Base-by-base conservation (phyloP, 495 filamentous ascomycete genomes). In the Podospora fimiseda region DNA sequence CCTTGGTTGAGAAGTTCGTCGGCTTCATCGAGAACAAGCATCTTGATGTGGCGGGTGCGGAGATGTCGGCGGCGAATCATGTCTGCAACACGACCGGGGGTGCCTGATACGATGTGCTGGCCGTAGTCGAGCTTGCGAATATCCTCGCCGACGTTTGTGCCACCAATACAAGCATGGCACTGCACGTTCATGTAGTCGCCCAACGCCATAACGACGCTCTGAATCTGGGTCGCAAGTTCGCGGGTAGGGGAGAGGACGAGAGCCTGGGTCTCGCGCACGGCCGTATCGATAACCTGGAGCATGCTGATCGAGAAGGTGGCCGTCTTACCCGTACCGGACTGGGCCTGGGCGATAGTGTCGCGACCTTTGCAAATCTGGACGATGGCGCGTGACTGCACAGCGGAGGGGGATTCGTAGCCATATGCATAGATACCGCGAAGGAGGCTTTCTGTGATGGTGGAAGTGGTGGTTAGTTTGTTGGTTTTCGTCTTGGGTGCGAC, bases 161-260 rank as follows among this genome's bases (percentile, higher is more conserved):
- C 93, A 70, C 93, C 93, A 70, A 98, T 98, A 78, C 93, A 98
- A 61, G 93, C 93, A 72, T 98, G 93, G 83, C 93, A 97, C 73
- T 97, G 86, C 56, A 98, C 84, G 76, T 85, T 92, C 93, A 98
- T 97, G 84, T 95, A 98, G 75, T 98, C 93, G 70, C 93, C 93
- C 52, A 98, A 87, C 61, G 93, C 93, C 63, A 98, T 86, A 57
- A 98, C 90, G 65, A 98, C 93, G 75, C 91, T 95, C 79, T 98
- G 93, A 69, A 98, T 98, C 78, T 98, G 93, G 67, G 93, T 90
- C 57, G 93, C 93, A 64, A 98, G 76, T 77, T 98, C 93, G 78
- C 93, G 94, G 60, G 93, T 98, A 53, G 93, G 93, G 48, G 93
- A 90, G 47, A 98, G 84, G 58, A 98, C 93, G 48, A 98, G 82